Conservation (phyloP, 2,329 filamentous ascomycete genomes). For the Alternaria triticina region DNA sequence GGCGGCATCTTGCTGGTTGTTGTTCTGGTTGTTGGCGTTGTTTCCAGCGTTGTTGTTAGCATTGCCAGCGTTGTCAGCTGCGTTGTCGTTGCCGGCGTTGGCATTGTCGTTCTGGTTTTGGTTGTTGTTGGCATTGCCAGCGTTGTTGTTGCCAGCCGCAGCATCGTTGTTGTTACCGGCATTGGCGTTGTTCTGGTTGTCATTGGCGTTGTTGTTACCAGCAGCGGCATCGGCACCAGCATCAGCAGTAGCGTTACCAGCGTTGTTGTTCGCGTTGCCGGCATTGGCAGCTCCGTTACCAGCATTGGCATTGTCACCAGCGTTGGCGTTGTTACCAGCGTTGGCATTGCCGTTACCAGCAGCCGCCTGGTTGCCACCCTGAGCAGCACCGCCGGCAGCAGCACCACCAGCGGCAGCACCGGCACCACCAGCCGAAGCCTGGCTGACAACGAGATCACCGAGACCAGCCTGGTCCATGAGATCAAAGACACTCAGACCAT, state of each 20-base stretch:
- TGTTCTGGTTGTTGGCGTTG: not conserved
- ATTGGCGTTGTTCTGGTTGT: slow-evolving; percentile 11
- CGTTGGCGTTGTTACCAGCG: not conserved
- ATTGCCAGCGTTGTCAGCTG: not conserved
- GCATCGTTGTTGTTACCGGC: slow-evolving; percentile 9
- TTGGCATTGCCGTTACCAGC: not conserved
- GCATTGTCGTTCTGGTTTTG: not conserved
- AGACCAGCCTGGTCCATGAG: slow-evolving; percentile 68
- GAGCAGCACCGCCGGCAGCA: slow-evolving; percentile 23
- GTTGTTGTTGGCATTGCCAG: not conserved
- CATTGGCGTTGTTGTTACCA: slow-evolving; percentile 7
- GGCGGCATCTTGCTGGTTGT: not conserved
- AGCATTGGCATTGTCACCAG: slow-evolving; percentile 6
- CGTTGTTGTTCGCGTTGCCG: slow-evolving; percentile 18
- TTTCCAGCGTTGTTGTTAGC: not conserved
- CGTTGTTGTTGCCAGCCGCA: slow-evolving; percentile 1
- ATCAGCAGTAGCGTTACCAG: slow-evolving; percentile 17
- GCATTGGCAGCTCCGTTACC: slow-evolving; percentile 8
- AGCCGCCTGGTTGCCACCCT: slow-evolving; percentile 25
- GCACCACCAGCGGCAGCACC: slow-evolving; percentile 37
- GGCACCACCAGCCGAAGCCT: slow-evolving; percentile 46
- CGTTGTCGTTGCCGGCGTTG: not conserved
- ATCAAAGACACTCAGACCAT: slow-evolving; percentile 70
- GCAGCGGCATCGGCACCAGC: slow-evolving; percentile 20
- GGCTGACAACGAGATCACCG: slow-evolving; percentile 62